Base-by-base conservation (phyloP, 2,329 filamentous ascomycete genomes). In the Penicillium glabrum region DNA sequence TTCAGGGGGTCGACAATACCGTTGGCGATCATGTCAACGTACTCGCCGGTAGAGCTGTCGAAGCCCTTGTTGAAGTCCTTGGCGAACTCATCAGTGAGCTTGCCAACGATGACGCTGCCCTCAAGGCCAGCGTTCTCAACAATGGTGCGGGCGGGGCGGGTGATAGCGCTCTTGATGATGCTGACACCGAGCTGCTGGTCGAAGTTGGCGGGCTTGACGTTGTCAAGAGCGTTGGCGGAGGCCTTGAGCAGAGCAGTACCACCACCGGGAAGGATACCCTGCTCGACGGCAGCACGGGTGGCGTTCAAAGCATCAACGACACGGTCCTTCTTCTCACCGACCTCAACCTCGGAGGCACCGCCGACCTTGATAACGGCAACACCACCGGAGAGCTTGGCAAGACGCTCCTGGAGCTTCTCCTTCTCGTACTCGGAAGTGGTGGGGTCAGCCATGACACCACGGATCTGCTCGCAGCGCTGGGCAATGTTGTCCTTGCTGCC, bases 351-450 rank as follows among this genome's bases (percentile, higher is more conserved):
- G 63, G 93, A 98, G 63, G 93, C 86, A 77, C 95, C 95, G 71
- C 95, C 95, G 63, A 99, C 95, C 86, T 96, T 97, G 86, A 99
- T 98, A 80, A 99, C 95, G 69, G 95, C 95, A 70, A 99, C 95
- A 85, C 95, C 95, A 64, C 95, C 95, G 67, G 95, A 98, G 67
- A 99, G 90, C 88, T 99, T 99, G 69, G 95, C 95, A 61, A 99
- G 90, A 82, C 95, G 95, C 85, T 99, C 95, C 83, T 98, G 95
- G 65, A 99, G 91, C 88, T 99, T 99, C 89, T 99, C 95, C 87
- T 97, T 98, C 87, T 99, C 95, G 82, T 99, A 99, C 74, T 99
- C 95, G 48, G 93, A 97, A 64, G 95, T 99, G 69, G 86, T 88
- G 65, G 93, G 89, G 82, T 99, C 95, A 61, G 83, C 85, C 83